Percentiles rank a stretch among this genome's conserved stretches.
phyloP scores from a whole-genome alignment of 2,329 filamentous ascomycete species.

The Arachnopeziza araneosa region DNA sequence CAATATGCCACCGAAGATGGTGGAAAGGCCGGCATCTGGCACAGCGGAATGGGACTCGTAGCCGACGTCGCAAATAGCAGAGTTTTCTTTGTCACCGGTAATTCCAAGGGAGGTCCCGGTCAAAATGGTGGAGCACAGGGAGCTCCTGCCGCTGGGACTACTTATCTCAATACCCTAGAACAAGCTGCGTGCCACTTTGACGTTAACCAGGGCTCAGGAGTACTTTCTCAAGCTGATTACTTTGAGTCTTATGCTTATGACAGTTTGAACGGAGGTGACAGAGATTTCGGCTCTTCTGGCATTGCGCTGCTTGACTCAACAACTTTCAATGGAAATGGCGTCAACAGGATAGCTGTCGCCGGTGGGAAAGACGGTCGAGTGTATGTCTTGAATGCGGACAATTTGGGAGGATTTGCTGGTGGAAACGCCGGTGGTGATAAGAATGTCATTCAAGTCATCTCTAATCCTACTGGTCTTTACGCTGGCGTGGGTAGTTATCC shows the following conservation, averaged over 20 bases:
- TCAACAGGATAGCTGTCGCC: conserved; percentile 4
- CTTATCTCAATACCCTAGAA: conserved; percentile 1
- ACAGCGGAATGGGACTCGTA: conserved; percentile 4
- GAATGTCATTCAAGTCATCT: conserved; percentile 1
- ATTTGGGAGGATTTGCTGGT: conserved; percentile 8
- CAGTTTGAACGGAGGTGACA: conserved; percentile 6
- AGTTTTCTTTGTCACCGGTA: conserved; percentile 11
- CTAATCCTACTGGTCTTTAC: not conserved
- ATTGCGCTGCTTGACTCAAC: conserved; percentile 3
- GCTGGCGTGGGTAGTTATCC: conserved; percentile 10
- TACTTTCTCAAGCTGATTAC: conserved; percentile 4
- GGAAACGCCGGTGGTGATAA: not conserved
- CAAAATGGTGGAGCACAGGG: conserved; percentile 1
- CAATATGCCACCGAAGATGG: not conserved
- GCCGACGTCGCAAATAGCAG: not conserved
- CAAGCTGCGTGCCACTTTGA: conserved; percentile 3
- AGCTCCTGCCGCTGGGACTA: conserved; percentile 1
- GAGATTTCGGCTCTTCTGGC: conserved; percentile 7
- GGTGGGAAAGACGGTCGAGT: conserved; percentile 7
- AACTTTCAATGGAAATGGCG: conserved; percentile 1
- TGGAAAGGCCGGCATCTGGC: conserved; percentile 9
- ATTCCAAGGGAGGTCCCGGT: conserved; percentile 6
- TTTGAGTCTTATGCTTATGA: conserved; percentile 8
- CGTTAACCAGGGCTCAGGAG: not conserved
- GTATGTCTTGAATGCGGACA: conserved; percentile 11